phyloP scores from a whole-genome alignment of 2,329 filamentous ascomycete genomes.

The Whalleya microplaca region DNA sequence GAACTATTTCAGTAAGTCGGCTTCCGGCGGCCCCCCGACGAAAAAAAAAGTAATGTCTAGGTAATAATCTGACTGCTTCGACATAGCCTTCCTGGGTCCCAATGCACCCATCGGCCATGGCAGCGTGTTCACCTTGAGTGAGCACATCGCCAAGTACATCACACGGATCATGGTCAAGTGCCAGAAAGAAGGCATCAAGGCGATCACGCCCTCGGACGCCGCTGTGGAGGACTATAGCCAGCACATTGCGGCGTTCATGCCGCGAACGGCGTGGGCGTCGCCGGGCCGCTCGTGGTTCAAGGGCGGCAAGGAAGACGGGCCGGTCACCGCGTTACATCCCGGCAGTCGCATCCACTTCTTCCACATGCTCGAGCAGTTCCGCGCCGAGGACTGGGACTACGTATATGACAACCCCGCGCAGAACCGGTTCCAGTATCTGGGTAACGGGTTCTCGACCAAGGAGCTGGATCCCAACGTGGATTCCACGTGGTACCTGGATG shows the following conservation, averaged over 20 bases:
- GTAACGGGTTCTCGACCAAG: conserved; percentile 55
- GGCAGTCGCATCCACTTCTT: conserved; percentile 57
- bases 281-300: conserved; percentile 58
- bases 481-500: conserved; percentile 49
- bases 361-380: conserved; percentile 54
- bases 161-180: conserved; percentile 51
- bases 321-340: conserved; percentile 54
- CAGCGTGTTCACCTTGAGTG: conserved; percentile 53
- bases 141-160: conserved; percentile 58
- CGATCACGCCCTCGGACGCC: conserved; percentile 48
- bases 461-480: conserved; percentile 46
- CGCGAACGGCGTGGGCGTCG: conserved; percentile 54
- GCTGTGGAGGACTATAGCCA: conserved; percentile 56
- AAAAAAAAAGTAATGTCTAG: neutral
- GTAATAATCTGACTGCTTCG: neutral
- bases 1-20: conserved; percentile 58
- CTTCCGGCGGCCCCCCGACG: neutral
- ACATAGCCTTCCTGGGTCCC: conserved; percentile 53
- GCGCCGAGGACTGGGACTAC: conserved; percentile 59
- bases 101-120: conserved; percentile 56
- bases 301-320: conserved; percentile 45
- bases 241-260: conserved; percentile 55
- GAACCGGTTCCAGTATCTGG: conserved; percentile 56
- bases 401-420: conserved; percentile 42
- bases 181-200: conserved; percentile 54